Base-by-base conservation (phyloP, 805 yeast species). In the Saccharomyces jurei region DNA sequence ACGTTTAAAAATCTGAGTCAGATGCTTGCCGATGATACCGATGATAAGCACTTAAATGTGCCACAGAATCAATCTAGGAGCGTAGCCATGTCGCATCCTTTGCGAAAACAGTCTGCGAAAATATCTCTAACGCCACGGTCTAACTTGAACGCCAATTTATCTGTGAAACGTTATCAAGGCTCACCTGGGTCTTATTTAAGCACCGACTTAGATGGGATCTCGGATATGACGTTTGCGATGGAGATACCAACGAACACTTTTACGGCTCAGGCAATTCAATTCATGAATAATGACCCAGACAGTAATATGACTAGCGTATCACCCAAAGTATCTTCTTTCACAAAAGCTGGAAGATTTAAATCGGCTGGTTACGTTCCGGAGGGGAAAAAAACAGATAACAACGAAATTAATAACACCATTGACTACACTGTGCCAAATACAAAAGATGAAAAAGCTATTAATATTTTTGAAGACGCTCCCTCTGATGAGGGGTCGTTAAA, bases 381-480 rank as follows among this genome's bases (percentile, higher is more conserved):
- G 8, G 50, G 17, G 13, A 46, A 29, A 21, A 22, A 25, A 11
- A 21, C 44, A 8, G 44, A 46, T 17, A 28, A 17, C 30, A 26
- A 31, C 11, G 46, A 26, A 27, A 50, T 17, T 49, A 28, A 8
- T 28, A 21, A 48, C 25, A 14, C 14, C 31, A 21, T 8, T 28
- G 46, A 44, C 44, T 36, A 53, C 41, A 48, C 51, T 14, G 52
- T 53, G 21, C 46, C 53, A 13, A 53, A 54, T 9, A 52, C 55
- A 2, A 49, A 50, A 21, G 59, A 60, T 22, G 62, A 58, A 22
- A 55, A 52, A 8, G 50, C 49, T 8, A 52, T 63, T 14, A 64
- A 63, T 46, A 66, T 66, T 14, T 69, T 67, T 58, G 71, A 69
- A 51, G 71, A 69, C 56, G 67, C 67, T 0, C 60, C 63, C 4